Conservation (phyloP, 2,329 filamentous ascomycete species). For the Achaetomium macrosporum region DNA sequence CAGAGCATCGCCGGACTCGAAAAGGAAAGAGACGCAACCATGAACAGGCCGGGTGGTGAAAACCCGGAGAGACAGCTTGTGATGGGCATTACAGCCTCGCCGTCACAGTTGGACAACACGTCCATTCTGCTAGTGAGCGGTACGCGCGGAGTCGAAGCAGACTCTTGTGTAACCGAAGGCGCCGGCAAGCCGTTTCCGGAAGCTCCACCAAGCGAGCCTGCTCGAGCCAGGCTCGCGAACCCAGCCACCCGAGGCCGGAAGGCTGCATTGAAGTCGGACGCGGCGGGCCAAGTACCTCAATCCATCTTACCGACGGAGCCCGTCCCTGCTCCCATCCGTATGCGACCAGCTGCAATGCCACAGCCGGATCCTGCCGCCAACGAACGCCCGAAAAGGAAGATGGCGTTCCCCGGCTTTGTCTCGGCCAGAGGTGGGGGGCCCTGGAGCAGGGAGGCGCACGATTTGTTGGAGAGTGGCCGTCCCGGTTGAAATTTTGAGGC, state of each 20-base stretch:
- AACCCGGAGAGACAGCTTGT: neutral
- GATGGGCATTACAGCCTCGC: neutral
- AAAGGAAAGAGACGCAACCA: neutral
- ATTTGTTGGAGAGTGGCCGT: conserved; percentile 56
- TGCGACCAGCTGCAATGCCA: conserved; percentile 11
- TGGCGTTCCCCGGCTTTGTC: conserved; percentile 38
- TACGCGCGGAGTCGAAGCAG: neutral
- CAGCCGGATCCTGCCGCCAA: conserved; percentile 8
- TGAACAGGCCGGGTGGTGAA: neutral
- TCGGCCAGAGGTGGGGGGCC: conserved; percentile 51
- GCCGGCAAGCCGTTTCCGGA: neutral
- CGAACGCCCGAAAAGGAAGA: conserved; percentile 25
- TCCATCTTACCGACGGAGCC: conserved; percentile 35
- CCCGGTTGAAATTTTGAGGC: conserved; percentile 33
- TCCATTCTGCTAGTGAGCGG: conserved; percentile 1
- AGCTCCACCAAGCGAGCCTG: neutral
- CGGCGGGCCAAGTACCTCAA: conserved; percentile 43
- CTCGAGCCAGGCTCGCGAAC: conserved; percentile 32
- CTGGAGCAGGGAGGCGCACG: conserved; percentile 64
- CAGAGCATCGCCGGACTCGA: neutral
- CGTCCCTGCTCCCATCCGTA: conserved; percentile 8
- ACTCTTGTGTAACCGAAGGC: neutral
- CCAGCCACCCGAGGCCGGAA: conserved; percentile 50
- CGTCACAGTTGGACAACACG: conserved; percentile 3
- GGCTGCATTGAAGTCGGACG: conserved; percentile 46